Base-by-base conservation (phyloP, 2,329 filamentous ascomycete species). In the Cercospora zeae-maydis region DNA sequence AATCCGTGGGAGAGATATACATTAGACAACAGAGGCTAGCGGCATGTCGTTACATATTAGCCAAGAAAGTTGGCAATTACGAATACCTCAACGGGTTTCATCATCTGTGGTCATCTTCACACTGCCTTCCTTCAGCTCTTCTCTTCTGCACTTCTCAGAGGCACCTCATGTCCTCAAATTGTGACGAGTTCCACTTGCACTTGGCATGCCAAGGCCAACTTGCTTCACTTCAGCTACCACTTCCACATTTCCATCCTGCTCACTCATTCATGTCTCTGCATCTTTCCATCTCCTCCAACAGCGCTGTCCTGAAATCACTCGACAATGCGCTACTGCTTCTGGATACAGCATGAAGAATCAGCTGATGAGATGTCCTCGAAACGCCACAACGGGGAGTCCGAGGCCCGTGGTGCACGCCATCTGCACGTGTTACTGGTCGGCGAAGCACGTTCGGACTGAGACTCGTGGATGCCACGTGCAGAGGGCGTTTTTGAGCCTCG, bases 311-410 rank as follows among this genome's bases (percentile, higher is more conserved):
- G 49, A 27, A 53, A 19, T 31, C 24, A 6, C 49, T n/a, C 14
- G n/a, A 8, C 4, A 33, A 34, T 34, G 7, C 49, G 31, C 27
- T 34, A 14, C 13, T 19, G 4, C 11, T 10, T 8, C 49, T 34
- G 4, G 7, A 34, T 19, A 34, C 49, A 34, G 49, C 30, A 53
- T 34, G 36, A 8, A 39, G 1, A 24, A 36, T 31, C 42, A 58
- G 56, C 56, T 58, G 56, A 34, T n/a, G 27, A 16, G 56, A 27
- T 3, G 24, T 27, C 49, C 49, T 34, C n/a, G 27, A 34, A 31
- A 42, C 39, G 56, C 37, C 56, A 42, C 56, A 42, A 58, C 39
- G 56, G 56, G 56, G 56, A 49, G 56, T 58, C 56, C 56, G 56
- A 34, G 30, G 19, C 39, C 39, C 39, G 39, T 58, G 16, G 39